Percentiles rank a stretch among this genome's conserved stretches.
Evolutionary conservation across 2,329 filamentous ascomycete species (phyloP).

Genomic region (Cercospora brassicicola): DNA sequence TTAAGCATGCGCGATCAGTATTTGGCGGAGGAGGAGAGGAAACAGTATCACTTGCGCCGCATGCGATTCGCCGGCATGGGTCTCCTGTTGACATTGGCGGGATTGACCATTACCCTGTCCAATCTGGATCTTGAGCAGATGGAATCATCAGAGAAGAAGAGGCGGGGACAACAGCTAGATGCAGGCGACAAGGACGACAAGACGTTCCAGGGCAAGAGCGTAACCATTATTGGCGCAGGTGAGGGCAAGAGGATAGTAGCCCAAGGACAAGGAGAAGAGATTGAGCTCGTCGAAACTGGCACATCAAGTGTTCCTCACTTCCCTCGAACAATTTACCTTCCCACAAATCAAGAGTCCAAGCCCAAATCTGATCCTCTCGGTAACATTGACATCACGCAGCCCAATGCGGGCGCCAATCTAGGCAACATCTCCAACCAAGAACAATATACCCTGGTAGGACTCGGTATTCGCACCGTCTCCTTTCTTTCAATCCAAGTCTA

Average conservation of each 20-base stretch:
- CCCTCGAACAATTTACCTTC: constrained; percentile 68
- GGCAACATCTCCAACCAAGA: constrained; percentile 49
- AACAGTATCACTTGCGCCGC: constrained; percentile 35
- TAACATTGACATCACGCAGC: constrained; percentile 24
- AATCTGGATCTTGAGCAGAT: constrained; percentile 40
- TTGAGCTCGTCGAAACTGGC: constrained; percentile 76
- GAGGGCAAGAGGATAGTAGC: constrained; percentile 53
- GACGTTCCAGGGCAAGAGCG: constrained; percentile 56
- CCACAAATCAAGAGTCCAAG: constrained; percentile 44
- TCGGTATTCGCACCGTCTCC: constrained; percentile 85
- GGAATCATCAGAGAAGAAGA: constrained; percentile 30
- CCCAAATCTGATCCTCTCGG: constrained; percentile 19
- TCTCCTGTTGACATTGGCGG: constrained; percentile 37
- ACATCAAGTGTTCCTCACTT: constrained; percentile 78
- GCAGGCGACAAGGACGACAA: constrained; percentile 38
- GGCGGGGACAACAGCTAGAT: constrained; percentile 35
- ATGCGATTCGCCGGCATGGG: constrained; percentile 42
- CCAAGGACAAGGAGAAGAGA: constrained; percentile 53
- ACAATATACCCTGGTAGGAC: constrained; percentile 82
- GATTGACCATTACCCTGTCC: constrained; percentile 33
- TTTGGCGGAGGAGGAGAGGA: constrained; percentile 34
- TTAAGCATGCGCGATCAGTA: constrained; percentile 31
- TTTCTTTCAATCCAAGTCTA: constrained; percentile 92
- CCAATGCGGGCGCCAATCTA: constrained; percentile 37
- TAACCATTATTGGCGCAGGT: constrained; percentile 63